These are phyloP conservation scores for Coix lacrymajobi DNA, from an alignment of 176 grass and related monocot species.

Conservation along the genomic window DNA sequence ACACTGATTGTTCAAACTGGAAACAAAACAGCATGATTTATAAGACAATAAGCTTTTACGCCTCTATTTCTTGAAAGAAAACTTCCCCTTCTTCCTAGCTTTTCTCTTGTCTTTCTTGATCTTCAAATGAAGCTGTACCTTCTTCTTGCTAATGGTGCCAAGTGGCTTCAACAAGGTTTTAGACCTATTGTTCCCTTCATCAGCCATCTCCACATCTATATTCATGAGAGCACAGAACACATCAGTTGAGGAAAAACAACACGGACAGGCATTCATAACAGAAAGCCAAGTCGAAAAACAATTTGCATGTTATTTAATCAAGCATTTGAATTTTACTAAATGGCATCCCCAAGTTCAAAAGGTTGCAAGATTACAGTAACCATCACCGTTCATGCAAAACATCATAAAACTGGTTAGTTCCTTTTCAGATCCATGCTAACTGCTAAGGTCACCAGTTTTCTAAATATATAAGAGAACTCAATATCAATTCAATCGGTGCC, in stretches of 20 bases:
- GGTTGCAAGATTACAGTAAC: not conserved
- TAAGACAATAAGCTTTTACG: not conserved
- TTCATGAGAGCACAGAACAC: not conserved
- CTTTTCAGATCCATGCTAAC: not conserved
- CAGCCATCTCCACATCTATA: constrained; percentile 56
- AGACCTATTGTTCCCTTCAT: constrained; percentile 41
- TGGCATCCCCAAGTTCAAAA: not conserved
- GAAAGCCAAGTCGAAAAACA: not conserved
- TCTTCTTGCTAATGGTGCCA: constrained; percentile 83
- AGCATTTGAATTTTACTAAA: not conserved
- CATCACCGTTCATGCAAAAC: not conserved
- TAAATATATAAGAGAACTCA: not conserved
- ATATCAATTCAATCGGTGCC: not conserved
- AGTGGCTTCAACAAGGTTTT: constrained; percentile 59
- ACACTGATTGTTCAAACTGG: constrained; percentile 16
- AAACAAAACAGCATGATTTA: constrained; percentile 32
- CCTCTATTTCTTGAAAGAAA: constrained; percentile 39
- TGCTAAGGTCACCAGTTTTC: not conserved
- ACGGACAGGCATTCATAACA: not conserved
- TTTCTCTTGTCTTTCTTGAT: constrained; percentile 72
- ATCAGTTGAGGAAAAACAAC: not conserved
- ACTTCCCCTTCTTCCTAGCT: constrained; percentile 65
- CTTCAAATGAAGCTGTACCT: constrained; percentile 64
- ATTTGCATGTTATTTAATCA: not conserved
- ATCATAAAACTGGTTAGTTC: not conserved